Conservation (phyloP, 2,329 filamentous ascomycete genomes). For the Nakataea oryzae region DNA sequence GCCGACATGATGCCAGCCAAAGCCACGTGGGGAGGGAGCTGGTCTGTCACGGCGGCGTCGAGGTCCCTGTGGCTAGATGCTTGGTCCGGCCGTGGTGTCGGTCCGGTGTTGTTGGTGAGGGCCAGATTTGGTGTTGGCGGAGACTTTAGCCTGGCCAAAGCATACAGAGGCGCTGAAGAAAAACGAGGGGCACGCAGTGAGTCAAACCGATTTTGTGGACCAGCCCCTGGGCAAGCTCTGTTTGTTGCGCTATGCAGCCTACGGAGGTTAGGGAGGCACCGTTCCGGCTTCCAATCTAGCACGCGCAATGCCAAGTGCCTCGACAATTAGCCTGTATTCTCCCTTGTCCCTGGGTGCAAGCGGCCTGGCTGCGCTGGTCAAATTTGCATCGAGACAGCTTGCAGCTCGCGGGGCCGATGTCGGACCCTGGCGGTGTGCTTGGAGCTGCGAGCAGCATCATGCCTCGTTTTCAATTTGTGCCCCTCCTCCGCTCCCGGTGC, state of each 20-base stretch:
- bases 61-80: not conserved
- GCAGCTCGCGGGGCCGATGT: too few species aligned
- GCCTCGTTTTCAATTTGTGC: too few species aligned
- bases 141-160: too few species aligned
- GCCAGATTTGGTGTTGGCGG: not conserved
- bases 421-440: too few species aligned
- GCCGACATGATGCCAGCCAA: slow-evolving; percentile 8
- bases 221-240: not conserved
- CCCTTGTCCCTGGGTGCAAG: too few species aligned
- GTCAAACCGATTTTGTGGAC: not conserved
- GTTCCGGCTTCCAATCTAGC: too few species aligned
- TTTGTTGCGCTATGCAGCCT: not conserved
- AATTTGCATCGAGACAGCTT: too few species aligned
- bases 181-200: not conserved
- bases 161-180: not conserved
- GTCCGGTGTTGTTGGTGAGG: not conserved
- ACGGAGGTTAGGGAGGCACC: too few species aligned
- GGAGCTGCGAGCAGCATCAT: too few species aligned
- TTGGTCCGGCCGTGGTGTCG: too few species aligned
- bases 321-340: not conserved
- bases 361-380: too few species aligned
- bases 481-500: not conserved
- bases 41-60: not conserved
- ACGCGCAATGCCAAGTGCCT: too few species aligned
- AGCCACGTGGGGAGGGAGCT: not conserved